phyloP scores from a whole-genome alignment of 116 monocot species.

The Iris pallida region DNA sequence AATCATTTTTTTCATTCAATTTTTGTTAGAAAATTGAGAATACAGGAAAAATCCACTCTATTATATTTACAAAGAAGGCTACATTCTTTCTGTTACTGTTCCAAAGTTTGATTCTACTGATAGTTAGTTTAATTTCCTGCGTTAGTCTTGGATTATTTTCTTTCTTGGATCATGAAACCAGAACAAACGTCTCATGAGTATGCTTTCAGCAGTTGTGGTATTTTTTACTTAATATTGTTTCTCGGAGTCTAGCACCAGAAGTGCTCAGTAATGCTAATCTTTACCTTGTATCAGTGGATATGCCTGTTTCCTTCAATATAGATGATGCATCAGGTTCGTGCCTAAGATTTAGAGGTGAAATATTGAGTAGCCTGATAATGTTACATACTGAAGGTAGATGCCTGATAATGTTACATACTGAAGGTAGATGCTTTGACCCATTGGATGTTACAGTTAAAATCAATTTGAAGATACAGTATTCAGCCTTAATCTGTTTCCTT shows the following conservation, averaged over 20 bases:
- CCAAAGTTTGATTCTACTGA: too few relatives aligned
- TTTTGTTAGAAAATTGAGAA: too few relatives aligned
- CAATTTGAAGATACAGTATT: slow-evolving; percentile 91
- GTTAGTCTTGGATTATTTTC: too few relatives aligned
- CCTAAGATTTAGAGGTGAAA: slow-evolving; percentile 68
- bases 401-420: slow-evolving; percentile 46
- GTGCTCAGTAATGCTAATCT: slow-evolving; percentile 74
- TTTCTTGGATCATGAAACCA: too few relatives aligned
- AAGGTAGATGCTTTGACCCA: slow-evolving; percentile 59
- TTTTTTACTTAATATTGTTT: too few relatives aligned
- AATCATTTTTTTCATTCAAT: too few relatives aligned
- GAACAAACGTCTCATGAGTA: too few relatives aligned
- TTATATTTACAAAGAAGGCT: too few relatives aligned
- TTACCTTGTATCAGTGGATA: slow-evolving; percentile 69
- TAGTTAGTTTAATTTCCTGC: too few relatives aligned
- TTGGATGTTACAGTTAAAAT: slow-evolving; percentile 68
- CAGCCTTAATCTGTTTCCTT: slow-evolving; percentile 82
- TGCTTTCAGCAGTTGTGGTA: too few relatives aligned
- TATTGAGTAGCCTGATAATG: slow-evolving; percentile 61
- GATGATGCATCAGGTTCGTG: slow-evolving; percentile 73
- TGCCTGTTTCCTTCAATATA: slow-evolving; percentile 59
- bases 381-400: slow-evolving; percentile 63
- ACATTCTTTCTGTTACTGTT: too few relatives aligned
- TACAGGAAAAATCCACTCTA: too few relatives aligned
- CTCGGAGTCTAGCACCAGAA: slow-evolving; percentile 60